Evolutionary conservation across 2,329 filamentous ascomycete genomes (phyloP), one percentile per base, ranked within the genome.

Genomic region (Plenodomus tracheiphilus): DNA sequence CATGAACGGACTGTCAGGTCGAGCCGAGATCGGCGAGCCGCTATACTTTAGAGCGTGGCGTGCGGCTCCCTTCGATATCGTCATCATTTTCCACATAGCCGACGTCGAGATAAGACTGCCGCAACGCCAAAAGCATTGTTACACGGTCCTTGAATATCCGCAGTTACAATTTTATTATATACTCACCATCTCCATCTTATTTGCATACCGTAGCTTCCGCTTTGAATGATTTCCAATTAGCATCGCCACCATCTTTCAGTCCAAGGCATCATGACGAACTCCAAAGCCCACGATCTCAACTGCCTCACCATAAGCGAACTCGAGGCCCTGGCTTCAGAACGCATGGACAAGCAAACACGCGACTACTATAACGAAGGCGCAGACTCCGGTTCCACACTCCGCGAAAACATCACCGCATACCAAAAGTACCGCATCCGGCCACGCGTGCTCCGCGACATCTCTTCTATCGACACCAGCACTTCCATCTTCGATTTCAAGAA

Each of bases 401-500:
- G 51, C 21, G 64, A 67, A 21, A 68, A 68, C 48, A 58, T 60
- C 15, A 43, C 57, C 10, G 64, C 65, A 9, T 68, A 67, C 41
- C 51, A 64, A 20, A 66, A 66, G 28, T 68, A 68, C 48, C 62
- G 65, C 16, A 67, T 68, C 25, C 58, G 64, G 8, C 64, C 65
- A 8, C 64, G 64, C 10, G 69, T 78, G 20, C 64, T 79, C 1
- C 68, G 73, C 30, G 70, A 75, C 35, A 70, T 78, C 19, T 64
- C 62, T 0, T 52, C 50, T 1, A 66, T 77, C 19, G 66, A 74
- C 41, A 76, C 75, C 0, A 55, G 52, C 13, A 69, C 69, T 1
- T 54, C 46, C 25, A 51, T 18, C 13, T 64, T 64, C 19, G 58
- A 52, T 2, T 38, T 48, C 7, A 47, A 48, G 17, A 54, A 54